A percentile compares a stretch with the other conserved stretches of the same genome.
Conservation (phyloP, 257 asterid species). For the Lantana camara region DNA sequence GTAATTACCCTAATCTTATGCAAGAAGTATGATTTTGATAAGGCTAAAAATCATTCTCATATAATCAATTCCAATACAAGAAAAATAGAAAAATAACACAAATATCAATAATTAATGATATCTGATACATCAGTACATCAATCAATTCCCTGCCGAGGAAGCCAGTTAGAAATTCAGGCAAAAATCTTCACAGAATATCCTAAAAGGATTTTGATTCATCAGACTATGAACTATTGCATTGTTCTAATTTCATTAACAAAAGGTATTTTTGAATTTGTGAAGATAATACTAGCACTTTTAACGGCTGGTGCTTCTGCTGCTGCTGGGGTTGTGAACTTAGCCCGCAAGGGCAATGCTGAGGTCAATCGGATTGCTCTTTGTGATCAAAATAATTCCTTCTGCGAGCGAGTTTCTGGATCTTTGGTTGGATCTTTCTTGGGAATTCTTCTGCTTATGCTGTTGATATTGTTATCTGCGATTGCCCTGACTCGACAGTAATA, state of each 20-base stretch:
- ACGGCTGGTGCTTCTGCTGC: constrained; percentile 84
- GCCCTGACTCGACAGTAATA: constrained; percentile 50
- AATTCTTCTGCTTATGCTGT: constrained; percentile 53
- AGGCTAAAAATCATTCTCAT: not conserved
- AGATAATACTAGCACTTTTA: constrained; percentile 58
- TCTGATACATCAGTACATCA: not conserved
- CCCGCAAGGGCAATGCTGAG: constrained; percentile 58
- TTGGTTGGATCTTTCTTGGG: constrained; percentile 73
- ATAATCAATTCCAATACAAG: not conserved
- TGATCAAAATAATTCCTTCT: constrained; percentile 57
- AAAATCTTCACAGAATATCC: not conserved
- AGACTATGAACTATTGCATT: not conserved
- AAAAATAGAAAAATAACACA: not conserved
- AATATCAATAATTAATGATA: not conserved
- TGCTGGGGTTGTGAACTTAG: constrained; percentile 66
- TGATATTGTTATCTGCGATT: constrained; percentile 55
- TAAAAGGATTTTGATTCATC: not conserved
- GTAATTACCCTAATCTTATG: not conserved
- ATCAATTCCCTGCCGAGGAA: too few relatives aligned
- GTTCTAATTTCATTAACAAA: constrained; percentile 6
- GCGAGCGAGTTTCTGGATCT: constrained; percentile 75
- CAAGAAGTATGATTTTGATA: not conserved
- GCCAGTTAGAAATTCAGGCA: not conserved
- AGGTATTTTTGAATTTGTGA: constrained; percentile 22
- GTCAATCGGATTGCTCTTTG: constrained; percentile 66